phyloP scores from a whole-genome alignment of 257 asterid species.

The Marsdenia floribunda region DNA sequence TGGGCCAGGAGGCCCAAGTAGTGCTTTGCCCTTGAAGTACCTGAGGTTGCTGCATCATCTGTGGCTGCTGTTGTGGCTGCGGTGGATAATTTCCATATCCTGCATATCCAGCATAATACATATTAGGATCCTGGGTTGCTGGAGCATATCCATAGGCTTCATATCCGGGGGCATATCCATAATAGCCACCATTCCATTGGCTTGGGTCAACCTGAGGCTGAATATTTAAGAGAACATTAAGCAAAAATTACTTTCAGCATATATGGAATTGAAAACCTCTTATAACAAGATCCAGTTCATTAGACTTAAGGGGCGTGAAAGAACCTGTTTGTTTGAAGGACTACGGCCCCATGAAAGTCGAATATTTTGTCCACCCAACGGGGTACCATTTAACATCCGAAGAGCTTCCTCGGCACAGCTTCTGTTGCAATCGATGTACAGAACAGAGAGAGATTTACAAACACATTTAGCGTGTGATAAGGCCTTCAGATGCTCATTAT shows the following conservation, averaged over 20 bases:
- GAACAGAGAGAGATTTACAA: neutral
- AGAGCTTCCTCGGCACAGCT: slow-evolving; percentile 75
- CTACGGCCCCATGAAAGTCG: slow-evolving; percentile 97
- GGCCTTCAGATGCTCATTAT: neutral
- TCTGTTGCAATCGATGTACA: slow-evolving; percentile 28
- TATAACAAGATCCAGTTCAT: neutral
- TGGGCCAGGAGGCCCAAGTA: neutral
- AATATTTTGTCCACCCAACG: slow-evolving; percentile 67
- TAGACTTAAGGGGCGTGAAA: neutral
- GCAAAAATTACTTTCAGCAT: neutral
- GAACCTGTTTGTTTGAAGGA: slow-evolving; percentile 83
- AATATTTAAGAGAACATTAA: neutral
- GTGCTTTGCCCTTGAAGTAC: neutral
- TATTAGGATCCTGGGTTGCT: slow-evolving; percentile 70
- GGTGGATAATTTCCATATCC: slow-evolving; percentile 77
- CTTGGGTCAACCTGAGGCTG: slow-evolving; percentile 34
- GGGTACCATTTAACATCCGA: slow-evolving; percentile 55
- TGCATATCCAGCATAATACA: slow-evolving; percentile 77
- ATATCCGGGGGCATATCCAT: slow-evolving; percentile 68
- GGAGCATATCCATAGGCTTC: slow-evolving; percentile 78
- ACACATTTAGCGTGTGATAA: neutral
- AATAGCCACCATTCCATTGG: slow-evolving; percentile 32
- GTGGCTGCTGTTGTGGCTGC: slow-evolving; percentile 60
- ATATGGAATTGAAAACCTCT: neutral
- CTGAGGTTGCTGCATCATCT: slow-evolving; percentile 13